Conservation (phyloP, 352 stramenopile species). For the Phytophthora chlamydospora region DNA sequence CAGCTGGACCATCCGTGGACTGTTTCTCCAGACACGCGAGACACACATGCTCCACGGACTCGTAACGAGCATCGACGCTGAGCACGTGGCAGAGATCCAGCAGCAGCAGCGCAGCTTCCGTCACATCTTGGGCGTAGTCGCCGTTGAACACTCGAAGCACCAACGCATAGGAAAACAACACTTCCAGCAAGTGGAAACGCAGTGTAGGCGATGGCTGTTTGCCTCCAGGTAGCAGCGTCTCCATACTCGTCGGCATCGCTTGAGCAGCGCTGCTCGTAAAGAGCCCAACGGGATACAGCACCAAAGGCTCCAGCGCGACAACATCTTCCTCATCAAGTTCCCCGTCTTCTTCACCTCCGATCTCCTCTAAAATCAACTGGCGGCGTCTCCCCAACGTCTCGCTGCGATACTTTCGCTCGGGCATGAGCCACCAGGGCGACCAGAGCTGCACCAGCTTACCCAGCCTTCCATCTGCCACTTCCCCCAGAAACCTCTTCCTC, state of each 20-base stretch:
- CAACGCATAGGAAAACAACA: slow-evolving; percentile 75
- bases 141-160: slow-evolving; percentile 80
- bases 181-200: slow-evolving; percentile 66
- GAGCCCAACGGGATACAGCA: slow-evolving; percentile 52
- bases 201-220: slow-evolving; percentile 48
- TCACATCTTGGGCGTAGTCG: slow-evolving; percentile 66
- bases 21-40: slow-evolving; percentile 46
- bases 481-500: slow-evolving; percentile 60
- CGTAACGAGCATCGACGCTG: slow-evolving; percentile 48
- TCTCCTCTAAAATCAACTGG: slow-evolving; percentile 59
- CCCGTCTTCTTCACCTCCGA: slow-evolving; percentile 21
- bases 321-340: slow-evolving; percentile 12
- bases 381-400: slow-evolving; percentile 50
- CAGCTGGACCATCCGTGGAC: slow-evolving; percentile 10
- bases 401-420: slow-evolving; percentile 48
- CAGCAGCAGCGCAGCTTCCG: slow-evolving; percentile 51
- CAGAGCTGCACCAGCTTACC: slow-evolving; percentile 71
- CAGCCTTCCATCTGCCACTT: slow-evolving; percentile 68
- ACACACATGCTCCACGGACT: slow-evolving; percentile 54
- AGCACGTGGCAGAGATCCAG: slow-evolving; percentile 61
- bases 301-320: slow-evolving; percentile 8
- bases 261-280: slow-evolving; percentile 50
- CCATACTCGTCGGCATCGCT: slow-evolving; percentile 44
- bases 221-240: slow-evolving; percentile 34
- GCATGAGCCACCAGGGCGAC: slow-evolving; percentile 76